These are phyloP conservation scores for Termitomyces sp. DNA, from an alignment of 768 basidiomycete species.

Conservation along the genomic window DNA sequence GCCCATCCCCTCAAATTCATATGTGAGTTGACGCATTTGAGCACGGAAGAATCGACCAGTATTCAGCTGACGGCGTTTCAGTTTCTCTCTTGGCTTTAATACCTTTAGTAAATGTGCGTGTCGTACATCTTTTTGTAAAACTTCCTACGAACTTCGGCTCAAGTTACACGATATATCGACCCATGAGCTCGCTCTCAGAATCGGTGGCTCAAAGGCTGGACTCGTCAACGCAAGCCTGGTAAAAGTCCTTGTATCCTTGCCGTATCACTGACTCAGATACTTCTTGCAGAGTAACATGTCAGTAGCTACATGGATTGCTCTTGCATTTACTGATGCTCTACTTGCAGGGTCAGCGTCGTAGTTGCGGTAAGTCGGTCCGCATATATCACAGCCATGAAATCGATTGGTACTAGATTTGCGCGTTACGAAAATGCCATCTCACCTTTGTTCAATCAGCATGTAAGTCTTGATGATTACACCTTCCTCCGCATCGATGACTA, in stretches of 20 bases:
- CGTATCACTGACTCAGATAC: not conserved
- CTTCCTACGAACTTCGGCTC: not conserved
- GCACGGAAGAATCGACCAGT: not conserved
- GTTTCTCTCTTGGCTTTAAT: conserved; percentile 68
- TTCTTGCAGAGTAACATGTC: conserved; percentile 57
- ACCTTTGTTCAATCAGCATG: conserved; percentile 76
- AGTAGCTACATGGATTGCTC: conserved; percentile 20
- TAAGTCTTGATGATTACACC: conserved; percentile 25
- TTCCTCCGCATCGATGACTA: not conserved
- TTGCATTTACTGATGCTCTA: not conserved
- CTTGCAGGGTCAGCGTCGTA: conserved; percentile 52
- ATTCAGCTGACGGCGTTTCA: conserved; percentile 17
- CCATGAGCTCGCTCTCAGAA: conserved; percentile 62
- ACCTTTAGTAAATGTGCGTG: conserved; percentile 67
- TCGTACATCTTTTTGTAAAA: not conserved
- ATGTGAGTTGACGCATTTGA: conserved; percentile 27
- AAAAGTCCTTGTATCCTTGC: conserved; percentile 12
- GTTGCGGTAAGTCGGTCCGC: conserved; percentile 53
- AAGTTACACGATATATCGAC: conserved; percentile 78
- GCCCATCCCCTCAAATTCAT: conserved; percentile 54
- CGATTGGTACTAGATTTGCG: conserved; percentile 52
- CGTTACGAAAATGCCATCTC: conserved; percentile 77
- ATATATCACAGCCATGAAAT: not conserved
- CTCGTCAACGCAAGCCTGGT: conserved; percentile 81
- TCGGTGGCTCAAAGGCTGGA: conserved; percentile 74